Evolutionary conservation across 768 basidiomycete genomes (phyloP), one percentile per base, ranked within the genome.

Genomic region (Auriscalpium microsporum): DNA sequence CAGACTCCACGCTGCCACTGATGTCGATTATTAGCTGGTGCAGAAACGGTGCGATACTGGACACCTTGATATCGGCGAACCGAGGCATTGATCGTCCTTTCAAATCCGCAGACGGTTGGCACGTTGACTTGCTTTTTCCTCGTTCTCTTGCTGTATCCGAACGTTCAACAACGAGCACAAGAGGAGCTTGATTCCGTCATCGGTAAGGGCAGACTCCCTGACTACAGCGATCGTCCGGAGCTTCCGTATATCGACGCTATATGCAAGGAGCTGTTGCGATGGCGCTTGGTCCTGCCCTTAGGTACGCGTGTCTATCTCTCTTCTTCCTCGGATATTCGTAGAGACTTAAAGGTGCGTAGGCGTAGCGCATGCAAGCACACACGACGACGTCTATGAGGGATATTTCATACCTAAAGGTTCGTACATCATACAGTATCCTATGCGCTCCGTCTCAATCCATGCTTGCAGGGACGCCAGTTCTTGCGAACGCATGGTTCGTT

Each of bases 121-220:
- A 65, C 77, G 16, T 67, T 82, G 36, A 71, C 72, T 33, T 78
- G 83, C 45, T 84, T 89, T 67, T 65, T 90, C 19, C 76, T 88
- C 50, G 82, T 82, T 5, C 84, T 89, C 80, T 72, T 84, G 51
- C 68, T 72, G 8, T 66, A 86, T 61, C 86, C 86, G 0, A 77
- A 78, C 0, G 76, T 73, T 1, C 75, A 81, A 47, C 72, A 52
- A 35, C 54, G 57, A 13, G 87, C 83, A 0, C 84, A 87, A 62
- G 70, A 72, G n/a, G 87, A 90, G 59, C 76, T 90, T 13, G 87
- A 90, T 62, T 53, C 62, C 1, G 79, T 86, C n/a, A 71, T 83
- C 38, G 83, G 82, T 4, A 11, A 13, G 10, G 28, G 45, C 2
- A 74, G 86, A 5, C 71, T 88, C 23, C 87, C 88, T 0, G 73